Evolutionary conservation across 805 yeast genomes (phyloP), one percentile per base, ranked within the genome.

Genomic region (Metschnikowia santaceciliae): DNA sequence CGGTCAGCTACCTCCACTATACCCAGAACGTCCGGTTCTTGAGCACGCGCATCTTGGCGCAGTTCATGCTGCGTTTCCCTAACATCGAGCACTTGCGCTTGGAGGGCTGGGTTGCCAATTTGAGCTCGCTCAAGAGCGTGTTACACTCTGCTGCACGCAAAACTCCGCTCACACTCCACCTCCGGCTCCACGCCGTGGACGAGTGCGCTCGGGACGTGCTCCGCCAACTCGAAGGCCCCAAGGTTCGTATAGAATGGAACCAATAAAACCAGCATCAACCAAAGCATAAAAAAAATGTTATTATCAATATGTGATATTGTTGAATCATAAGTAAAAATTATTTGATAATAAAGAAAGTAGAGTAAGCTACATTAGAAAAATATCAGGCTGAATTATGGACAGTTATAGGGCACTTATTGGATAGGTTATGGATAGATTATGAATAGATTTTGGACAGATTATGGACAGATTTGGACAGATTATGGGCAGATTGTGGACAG

Each of bases 71-170:
- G 39, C 33, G 49, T 17, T 66, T 61, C 39, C 57, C 61, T 4
- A 51, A 54, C 10, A 50, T 67, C 11, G 46, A 48, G 17, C 40
- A 23, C 8, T 51, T 68, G 15, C 32, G 32, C 2, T 48, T 67
- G 8, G 48, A 49, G 36, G 69, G 70, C 32, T 67, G 69, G 69
- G 49, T 42, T 22, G 51, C 58, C 15, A 57, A 56, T 30, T 47
- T 50, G 32, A 19, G 54, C 11, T 57, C 63, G 48, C 48, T 60
- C 20, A 49, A 46, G 40, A 19, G 15, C 23, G 36, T 51, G 37
- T 32, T 56, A 19, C 13, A 53, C 17, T 34, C 39, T 10, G 32
- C 43, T 40, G 39, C 41, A 20, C 19, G 41, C 17, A 36, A 23
- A 4, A 32, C 30, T 11, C 52, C 58, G 11, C 42, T 49, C 35